Evolutionary conservation across 2,329 filamentous ascomycete species (phyloP).

Genomic region (Chaetothyriales sp.): DNA sequence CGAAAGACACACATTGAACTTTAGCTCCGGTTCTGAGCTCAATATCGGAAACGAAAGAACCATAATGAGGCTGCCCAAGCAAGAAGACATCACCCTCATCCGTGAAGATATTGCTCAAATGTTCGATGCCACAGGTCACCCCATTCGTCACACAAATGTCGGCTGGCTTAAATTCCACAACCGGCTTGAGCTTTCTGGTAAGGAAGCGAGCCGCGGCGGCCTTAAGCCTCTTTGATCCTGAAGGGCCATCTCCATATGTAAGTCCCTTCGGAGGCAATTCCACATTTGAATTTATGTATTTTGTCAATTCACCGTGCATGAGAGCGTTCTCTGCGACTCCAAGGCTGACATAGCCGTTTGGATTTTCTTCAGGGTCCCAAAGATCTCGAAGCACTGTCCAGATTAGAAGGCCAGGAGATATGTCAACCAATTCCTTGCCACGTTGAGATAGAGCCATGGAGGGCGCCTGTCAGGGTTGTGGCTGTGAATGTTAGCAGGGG

Average conservation of each 20-base stretch:
- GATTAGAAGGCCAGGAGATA: constrained; percentile 15
- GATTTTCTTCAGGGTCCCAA: constrained; percentile 31
- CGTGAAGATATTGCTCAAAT: constrained; percentile 21
- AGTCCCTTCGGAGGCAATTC: constrained; percentile 18
- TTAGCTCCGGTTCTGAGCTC: constrained; percentile 27
- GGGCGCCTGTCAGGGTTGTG: not conserved
- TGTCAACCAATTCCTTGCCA: constrained; percentile 1
- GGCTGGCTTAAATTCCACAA: constrained; percentile 15
- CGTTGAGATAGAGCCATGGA: constrained; percentile 5
- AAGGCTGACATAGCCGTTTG: constrained; percentile 34
- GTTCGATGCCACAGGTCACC: constrained; percentile 23
- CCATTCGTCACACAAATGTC: constrained; percentile 24
- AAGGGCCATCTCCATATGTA: constrained; percentile 26
- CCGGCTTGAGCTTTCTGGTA: constrained; percentile 21
- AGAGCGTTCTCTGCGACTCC: constrained; percentile 40
- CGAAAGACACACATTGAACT: constrained; percentile 32
- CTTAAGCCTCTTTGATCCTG: constrained; percentile 17
- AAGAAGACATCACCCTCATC: constrained; percentile 24
- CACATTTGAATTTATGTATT: constrained; percentile 29
- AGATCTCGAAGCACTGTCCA: constrained; percentile 34
- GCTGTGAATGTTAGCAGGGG: not conserved
- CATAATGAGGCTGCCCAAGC: constrained; percentile 29
- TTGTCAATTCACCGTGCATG: constrained; percentile 33
- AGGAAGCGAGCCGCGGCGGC: constrained; percentile 22
- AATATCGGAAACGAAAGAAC: constrained; percentile 34